Evolutionary conservation across 352 stramenopile species (phyloP), one percentile per base, ranked within the genome.

Genomic region (Globisporangium middletonii): DNA sequence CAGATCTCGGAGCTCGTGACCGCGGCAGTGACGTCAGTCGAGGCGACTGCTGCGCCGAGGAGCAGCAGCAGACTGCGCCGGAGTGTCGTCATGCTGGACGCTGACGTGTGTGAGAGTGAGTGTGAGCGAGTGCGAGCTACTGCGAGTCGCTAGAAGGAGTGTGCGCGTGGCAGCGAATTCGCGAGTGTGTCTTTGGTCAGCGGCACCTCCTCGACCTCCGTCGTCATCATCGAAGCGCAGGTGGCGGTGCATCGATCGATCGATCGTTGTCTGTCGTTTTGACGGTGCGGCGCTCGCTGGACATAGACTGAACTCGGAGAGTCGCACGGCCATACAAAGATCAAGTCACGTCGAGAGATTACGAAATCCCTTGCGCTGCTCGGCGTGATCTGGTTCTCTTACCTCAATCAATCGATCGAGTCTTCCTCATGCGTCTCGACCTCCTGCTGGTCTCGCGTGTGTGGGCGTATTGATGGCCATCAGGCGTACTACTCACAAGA

Each of bases 1-100:
- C 82, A 92, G 50, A 92, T 85, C 33, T 57, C 48, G n/a, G 71
- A 57, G 37, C 41, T 70, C 53, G 68, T 50, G 37, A 66, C 64
- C 11, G 60, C 44, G 18, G 46, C 46, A 12, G 41, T 16, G 41
- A 45, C 41, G 41, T 4, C 41, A 45, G 41, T 45, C 41, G 41
- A 16, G 18, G 41, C 41, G 41, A 45, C 1, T 9, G 33, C 41
- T n/a, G 41, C 41, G 41, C 41, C 2, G 41, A 45, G 41, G 13
- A 45, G 41, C 41, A 45, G 41, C 41, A 45, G 41, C 7, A 16
- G 41, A 16, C 41, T 0, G 41, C 41, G 41, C 13, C 13, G 13
- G 5, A 45, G 13, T 23, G 23, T 45, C 41, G 41, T 45, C 41
- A 45, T 45, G 41, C 23, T 23, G 23, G 23, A 23, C 23, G 18